These are phyloP conservation scores for Centella asiatica DNA, from an alignment of 129 eudicot species.

Conservation along the genomic window DNA sequence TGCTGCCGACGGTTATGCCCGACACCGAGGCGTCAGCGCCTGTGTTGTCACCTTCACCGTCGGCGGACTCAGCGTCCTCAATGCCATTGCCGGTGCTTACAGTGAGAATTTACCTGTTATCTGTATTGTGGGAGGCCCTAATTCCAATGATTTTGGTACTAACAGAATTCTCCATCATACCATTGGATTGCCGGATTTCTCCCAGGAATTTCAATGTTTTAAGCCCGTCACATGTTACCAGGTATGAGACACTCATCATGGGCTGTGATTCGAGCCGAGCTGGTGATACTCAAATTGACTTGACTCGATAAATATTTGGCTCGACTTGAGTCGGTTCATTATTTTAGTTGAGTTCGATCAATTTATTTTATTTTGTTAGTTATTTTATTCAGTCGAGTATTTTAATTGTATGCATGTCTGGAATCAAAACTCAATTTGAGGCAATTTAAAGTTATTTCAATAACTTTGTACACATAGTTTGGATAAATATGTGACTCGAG, in stretches of 20 bases:
- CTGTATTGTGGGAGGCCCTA: slow-evolving; percentile 3
- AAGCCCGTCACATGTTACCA: slow-evolving; percentile 2
- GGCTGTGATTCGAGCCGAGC: neutral
- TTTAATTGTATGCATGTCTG: too few relatives aligned
- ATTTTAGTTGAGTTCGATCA: too few relatives aligned
- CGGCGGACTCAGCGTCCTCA: slow-evolving; percentile 5
- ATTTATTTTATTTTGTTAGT: too few relatives aligned
- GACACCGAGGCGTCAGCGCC: slow-evolving; percentile 1
- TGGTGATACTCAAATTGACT: neutral
- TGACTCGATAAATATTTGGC: neutral
- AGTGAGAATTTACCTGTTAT: slow-evolving; percentile 6
- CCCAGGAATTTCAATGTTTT: slow-evolving; percentile 6
- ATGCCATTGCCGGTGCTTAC: slow-evolving; percentile 7
- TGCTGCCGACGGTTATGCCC: slow-evolving; percentile 5
- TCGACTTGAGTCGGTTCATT: too few relatives aligned
- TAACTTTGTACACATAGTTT: too few relatives aligned
- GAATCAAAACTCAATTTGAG: too few relatives aligned
- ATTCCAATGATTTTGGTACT: slow-evolving; percentile 7
- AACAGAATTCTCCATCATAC: slow-evolving; percentile 6
- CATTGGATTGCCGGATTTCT: slow-evolving; percentile 4
- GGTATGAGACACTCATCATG: neutral
- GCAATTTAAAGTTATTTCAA: too few relatives aligned
- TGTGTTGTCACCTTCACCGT: slow-evolving; percentile 8
- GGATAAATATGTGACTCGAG: too few relatives aligned
- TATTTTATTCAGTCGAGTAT: too few relatives aligned